A percentile compares a stretch with the other conserved stretches of the same genome.
phyloP scores from a whole-genome alignment of 2,329 filamentous ascomycete species.

The Hypoxylon sp. region DNA sequence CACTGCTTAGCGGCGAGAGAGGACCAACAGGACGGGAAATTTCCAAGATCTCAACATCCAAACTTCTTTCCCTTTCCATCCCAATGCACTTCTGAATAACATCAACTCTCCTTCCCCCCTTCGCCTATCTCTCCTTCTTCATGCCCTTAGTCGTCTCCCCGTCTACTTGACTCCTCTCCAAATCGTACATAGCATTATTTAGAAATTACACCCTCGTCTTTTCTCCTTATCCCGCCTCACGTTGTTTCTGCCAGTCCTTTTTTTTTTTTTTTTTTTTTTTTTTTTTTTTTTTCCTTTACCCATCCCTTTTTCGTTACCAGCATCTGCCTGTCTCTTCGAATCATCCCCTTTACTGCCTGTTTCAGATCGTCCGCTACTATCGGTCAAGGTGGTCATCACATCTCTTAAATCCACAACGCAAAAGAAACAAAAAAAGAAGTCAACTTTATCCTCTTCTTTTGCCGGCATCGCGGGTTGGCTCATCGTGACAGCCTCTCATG shows the following conservation, averaged over 20 bases:
- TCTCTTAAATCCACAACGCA: slow-evolving; percentile 24
- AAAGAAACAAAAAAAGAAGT: slow-evolving; percentile 28
- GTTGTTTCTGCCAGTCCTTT: slow-evolving; percentile 33
- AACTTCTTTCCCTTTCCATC: slow-evolving; percentile 42
- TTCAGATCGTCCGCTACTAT: slow-evolving; percentile 25
- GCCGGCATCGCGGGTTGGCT: slow-evolving; percentile 21
- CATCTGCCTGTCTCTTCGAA: slow-evolving; percentile 28
- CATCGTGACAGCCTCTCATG: slow-evolving; percentile 39
- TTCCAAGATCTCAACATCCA: slow-evolving; percentile 42
- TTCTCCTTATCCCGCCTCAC: slow-evolving; percentile 35
- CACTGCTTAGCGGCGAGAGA: not conserved
- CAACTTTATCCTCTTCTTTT: slow-evolving; percentile 30
- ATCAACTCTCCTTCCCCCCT: slow-evolving; percentile 40
- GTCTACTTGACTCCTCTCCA: slow-evolving; percentile 38
- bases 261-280: too few species aligned
- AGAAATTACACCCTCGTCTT: slow-evolving; percentile 31
- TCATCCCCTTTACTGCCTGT: slow-evolving; percentile 30
- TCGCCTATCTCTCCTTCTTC: slow-evolving; percentile 41
- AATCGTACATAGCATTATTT: slow-evolving; percentile 43
- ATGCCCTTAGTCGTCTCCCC: slow-evolving; percentile 40
- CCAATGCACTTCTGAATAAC: slow-evolving; percentile 45
- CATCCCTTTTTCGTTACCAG: slow-evolving; percentile 37
- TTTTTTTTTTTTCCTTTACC: slow-evolving; percentile 31
- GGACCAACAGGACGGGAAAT: slow-evolving; percentile 14
- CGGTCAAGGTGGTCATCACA: slow-evolving; percentile 19